Conservation (phyloP, 805 yeast genomes). For the Isabelozyma rhagii region DNA sequence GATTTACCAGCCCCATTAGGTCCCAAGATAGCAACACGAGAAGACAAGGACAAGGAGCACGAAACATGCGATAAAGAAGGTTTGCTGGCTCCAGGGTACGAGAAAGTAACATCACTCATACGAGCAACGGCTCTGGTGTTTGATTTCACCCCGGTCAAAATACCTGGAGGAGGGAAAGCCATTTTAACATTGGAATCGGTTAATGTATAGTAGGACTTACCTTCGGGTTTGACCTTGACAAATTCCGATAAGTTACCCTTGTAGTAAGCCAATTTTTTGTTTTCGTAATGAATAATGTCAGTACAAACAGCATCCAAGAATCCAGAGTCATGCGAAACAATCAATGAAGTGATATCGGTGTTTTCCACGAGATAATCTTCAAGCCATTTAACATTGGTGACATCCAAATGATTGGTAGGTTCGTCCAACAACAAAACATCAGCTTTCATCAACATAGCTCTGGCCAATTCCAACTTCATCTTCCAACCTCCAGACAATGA, state of each 20-base stretch:
- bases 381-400: conserved; percentile 88
- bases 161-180: conserved; percentile 99
- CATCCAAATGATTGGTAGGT: conserved; percentile 98
- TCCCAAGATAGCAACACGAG: conserved; percentile 94
- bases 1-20: conserved; percentile 99
- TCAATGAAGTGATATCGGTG: conserved; percentile 85
- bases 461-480: conserved; percentile 97
- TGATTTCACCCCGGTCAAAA: conserved; percentile 94
- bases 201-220: conserved; percentile 90
- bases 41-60: conserved; percentile 89
- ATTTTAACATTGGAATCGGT: conserved; percentile 90
- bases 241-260: conserved; percentile 93
- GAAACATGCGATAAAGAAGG: conserved; percentile 79
- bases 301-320: conserved; percentile 95
- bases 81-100: conserved; percentile 85
- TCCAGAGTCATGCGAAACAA: conserved; percentile 97
- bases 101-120: conserved; percentile 77
- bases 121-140: conserved; percentile 91
- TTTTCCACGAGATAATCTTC: conserved; percentile 81
- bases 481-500: conserved; percentile 99
- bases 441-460: conserved; percentile 97
- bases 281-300: conserved; percentile 94
- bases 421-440: conserved; percentile 93
- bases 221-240: conserved; percentile 91
- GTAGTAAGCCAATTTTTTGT: conserved; percentile 90